phyloP scores from a whole-genome alignment of 2,329 filamentous ascomycete species.

The Ophiocordyceps camponoti-leonardi region DNA sequence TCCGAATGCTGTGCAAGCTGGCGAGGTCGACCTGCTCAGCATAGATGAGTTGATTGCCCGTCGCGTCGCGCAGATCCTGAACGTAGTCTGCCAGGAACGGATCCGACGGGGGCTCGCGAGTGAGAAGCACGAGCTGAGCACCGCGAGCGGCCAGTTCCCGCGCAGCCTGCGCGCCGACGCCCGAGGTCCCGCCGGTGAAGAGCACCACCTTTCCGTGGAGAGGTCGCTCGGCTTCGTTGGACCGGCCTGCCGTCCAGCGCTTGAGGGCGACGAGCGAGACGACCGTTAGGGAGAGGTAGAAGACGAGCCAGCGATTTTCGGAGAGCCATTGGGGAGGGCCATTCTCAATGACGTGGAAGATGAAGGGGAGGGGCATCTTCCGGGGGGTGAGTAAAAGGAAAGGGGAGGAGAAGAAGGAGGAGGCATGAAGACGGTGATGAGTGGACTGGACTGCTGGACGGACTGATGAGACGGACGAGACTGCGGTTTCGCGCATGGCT shows the following conservation, averaged over 20 bases:
- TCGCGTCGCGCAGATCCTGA: slow-evolving; percentile 62
- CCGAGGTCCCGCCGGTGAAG: slow-evolving; percentile 87
- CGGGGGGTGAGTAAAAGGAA: background rate
- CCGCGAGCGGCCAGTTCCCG: slow-evolving; percentile 62
- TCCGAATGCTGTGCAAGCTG: slow-evolving; percentile 75
- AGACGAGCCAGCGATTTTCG: slow-evolving; percentile 23
- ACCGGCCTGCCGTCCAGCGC: slow-evolving; percentile 58
- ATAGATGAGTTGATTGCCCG: slow-evolving; percentile 77
- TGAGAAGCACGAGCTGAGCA: slow-evolving; percentile 81
- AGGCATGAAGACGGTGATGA: too few species aligned
- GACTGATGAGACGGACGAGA: too few species aligned
- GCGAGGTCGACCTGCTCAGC: slow-evolving; percentile 86
- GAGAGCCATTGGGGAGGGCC: slow-evolving; percentile 33
- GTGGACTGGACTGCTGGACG: too few species aligned
- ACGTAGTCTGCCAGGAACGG: slow-evolving; percentile 87
- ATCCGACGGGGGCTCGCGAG: slow-evolving; percentile 64
- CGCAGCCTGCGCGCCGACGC: slow-evolving; percentile 67
- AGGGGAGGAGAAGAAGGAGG: too few species aligned
- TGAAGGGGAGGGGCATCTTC: slow-evolving; percentile 36
- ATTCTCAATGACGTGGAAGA: slow-evolving; percentile 26
- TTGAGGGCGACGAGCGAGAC: slow-evolving; percentile 37
- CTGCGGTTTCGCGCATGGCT: too few species aligned
- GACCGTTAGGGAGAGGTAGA: slow-evolving; percentile 19
- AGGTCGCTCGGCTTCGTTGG: slow-evolving; percentile 57
- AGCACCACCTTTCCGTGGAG: slow-evolving; percentile 92